Evolutionary conservation across 2,329 filamentous ascomycete species (phyloP), one percentile per base, ranked within the genome.

Genomic region (Sporothrix mexicana): DNA sequence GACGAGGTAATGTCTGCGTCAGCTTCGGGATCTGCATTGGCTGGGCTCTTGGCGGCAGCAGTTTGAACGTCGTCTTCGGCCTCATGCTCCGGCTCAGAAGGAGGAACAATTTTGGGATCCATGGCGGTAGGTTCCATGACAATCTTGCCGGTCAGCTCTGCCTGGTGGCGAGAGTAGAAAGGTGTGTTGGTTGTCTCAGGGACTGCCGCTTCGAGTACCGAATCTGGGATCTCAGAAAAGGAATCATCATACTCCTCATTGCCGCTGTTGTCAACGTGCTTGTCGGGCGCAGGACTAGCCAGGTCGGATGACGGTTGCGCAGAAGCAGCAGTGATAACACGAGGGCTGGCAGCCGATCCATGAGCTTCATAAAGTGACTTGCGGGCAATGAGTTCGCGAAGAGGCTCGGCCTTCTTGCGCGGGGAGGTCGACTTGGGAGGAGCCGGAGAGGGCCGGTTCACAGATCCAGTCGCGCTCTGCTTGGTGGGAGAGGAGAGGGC

Each of bases 201-300:
- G 83, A 75, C 69, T 7, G 85, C 87, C 41, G 85, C 85, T 15
- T 81, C 82, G 3, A 89, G 82, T 2, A 88, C 80, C 3, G 79
- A 82, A 17, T 86, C 83, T 0, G 87, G 86, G 17, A 89, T 87
- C 69, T 88, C 86, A 0, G 87, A 89, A 75, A 89, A 89, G 0
- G 86, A 88, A 74, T 89, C 87, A 0, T 88, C 85, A 61, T 88
- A 86, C 41, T 78, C 68, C 15, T 23, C 59, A 36, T 57, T 62
- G 23, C n/a, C 20, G 2, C n/a, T 15, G 9, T 57, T 62, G 23
- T 30, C 20, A 1, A 13, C 13, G 9, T 67, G 57, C 20, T 59
- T 15, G 7, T 53, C 17, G 13, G 61, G 53, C 79, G 79, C 2
- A 80, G 77, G 25, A n/a, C 7, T 57, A 47, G 49, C 51, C 36